Conservation (phyloP, 306 rosid genomes). For the Aeschynomene evenia region DNA sequence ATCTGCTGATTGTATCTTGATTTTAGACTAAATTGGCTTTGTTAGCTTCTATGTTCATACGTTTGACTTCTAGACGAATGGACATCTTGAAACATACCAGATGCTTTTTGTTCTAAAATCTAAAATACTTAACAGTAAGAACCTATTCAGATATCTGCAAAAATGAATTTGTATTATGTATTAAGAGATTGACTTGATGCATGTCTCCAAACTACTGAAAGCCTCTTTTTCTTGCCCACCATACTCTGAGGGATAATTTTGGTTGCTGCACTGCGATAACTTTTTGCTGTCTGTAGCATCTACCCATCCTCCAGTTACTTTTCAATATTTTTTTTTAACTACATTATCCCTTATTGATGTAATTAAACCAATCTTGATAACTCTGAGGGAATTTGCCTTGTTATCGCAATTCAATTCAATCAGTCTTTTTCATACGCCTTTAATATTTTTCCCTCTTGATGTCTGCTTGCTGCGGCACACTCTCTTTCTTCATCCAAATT, state of each 20-base stretch:
- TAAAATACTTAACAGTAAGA: too few relatives aligned
- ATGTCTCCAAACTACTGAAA: background rate
- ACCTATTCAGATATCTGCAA: background rate
- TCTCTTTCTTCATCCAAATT: background rate
- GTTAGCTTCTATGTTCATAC: conserved; percentile 5
- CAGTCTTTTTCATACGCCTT: background rate
- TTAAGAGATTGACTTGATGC: background rate
- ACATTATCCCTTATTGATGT: background rate
- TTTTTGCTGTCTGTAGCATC: background rate
- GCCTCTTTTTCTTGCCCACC: conserved; percentile 4
- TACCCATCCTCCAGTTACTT: background rate
- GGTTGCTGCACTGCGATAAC: background rate
- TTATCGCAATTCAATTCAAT: background rate
- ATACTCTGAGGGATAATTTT: background rate
- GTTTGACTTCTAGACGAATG: background rate
- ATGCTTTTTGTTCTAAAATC: background rate
- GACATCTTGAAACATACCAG: background rate
- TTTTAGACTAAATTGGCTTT: background rate
- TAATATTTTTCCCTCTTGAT: background rate
- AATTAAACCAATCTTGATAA: background rate
- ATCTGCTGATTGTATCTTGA: background rate
- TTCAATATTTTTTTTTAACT: background rate
- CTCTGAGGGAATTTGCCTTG: background rate
- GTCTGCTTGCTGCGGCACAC: background rate
- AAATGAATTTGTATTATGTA: background rate